Evolutionary conservation across 2,329 filamentous ascomycete species (phyloP).

Genomic region (Xylariaceae sp.): DNA sequence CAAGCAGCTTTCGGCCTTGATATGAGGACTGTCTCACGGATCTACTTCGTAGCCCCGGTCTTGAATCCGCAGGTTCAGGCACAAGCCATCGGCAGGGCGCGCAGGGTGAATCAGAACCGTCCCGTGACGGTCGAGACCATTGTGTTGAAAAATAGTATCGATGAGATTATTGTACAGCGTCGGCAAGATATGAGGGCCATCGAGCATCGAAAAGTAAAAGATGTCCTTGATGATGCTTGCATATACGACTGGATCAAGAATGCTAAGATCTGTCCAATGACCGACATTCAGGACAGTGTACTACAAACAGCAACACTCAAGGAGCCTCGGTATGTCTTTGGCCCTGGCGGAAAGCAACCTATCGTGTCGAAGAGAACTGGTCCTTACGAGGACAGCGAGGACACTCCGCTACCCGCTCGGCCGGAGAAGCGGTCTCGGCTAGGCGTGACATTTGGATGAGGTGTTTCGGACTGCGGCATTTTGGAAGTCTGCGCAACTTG

Average conservation of each 20-base stretch:
- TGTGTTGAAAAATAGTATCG: slow-evolving; percentile 73
- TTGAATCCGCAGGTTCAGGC: slow-evolving; percentile 81
- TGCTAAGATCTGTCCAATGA: slow-evolving; percentile 38
- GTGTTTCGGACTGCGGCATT: too few species aligned
- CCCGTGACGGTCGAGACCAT: slow-evolving; percentile 83
- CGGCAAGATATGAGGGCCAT: slow-evolving; percentile 70
- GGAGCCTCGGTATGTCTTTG: slow-evolving; percentile 46
- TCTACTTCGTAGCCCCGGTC: slow-evolving; percentile 87
- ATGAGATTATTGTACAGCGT: slow-evolving; percentile 76
- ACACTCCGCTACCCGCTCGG: too few species aligned
- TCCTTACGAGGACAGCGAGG: too few species aligned
- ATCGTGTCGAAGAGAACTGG: too few species aligned
- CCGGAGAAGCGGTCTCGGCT: too few species aligned
- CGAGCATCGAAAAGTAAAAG: slow-evolving; percentile 52
- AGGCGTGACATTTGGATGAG: too few species aligned
- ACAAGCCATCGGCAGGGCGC: slow-evolving; percentile 86
- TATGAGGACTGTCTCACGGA: slow-evolving; percentile 73
- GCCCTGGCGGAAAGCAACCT: too few species aligned
- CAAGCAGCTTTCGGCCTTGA: slow-evolving; percentile 88
- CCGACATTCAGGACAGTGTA: slow-evolving; percentile 27
- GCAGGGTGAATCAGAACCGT: slow-evolving; percentile 78
- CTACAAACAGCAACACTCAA: slow-evolving; percentile 46
- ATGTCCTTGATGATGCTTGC: slow-evolving; percentile 52
- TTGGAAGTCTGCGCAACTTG: too few species aligned
- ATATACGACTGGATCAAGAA: slow-evolving; percentile 59